phyloP scores from a whole-genome alignment of 257 asterid species.

The Verbascum thapsus region DNA sequence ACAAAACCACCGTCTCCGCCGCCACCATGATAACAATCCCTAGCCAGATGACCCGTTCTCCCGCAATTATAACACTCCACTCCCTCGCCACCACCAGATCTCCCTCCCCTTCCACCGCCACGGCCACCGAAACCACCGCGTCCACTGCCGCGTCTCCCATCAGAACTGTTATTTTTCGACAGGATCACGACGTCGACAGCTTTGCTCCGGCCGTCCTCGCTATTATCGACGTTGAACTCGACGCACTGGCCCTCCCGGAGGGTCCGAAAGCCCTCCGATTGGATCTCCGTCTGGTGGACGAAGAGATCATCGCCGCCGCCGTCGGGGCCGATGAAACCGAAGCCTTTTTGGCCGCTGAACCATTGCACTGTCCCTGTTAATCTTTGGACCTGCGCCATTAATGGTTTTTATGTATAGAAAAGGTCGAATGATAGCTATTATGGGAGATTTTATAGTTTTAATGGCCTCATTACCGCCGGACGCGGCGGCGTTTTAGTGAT shows the following conservation, averaged over 20 bases:
- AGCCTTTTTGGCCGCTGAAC: conserved; percentile 63
- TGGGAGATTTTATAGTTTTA: too few relatives aligned
- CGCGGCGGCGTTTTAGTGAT: too few relatives aligned
- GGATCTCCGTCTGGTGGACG: conserved; percentile 59
- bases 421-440: too few relatives aligned
- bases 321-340: conserved; percentile 52
- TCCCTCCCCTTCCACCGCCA: conserved; percentile 30
- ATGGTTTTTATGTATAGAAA: too few relatives aligned
- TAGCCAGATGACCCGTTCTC: conserved; percentile 52
- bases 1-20: conserved; percentile 31
- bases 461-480: too few relatives aligned
- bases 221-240: conserved; percentile 43
- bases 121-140: neutral
- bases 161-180: conserved; percentile 29
- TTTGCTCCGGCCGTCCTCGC: conserved; percentile 50
- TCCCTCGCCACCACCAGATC: conserved; percentile 34
- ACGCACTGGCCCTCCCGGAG: conserved; percentile 57
- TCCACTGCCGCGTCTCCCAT: conserved; percentile 27
- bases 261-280: conserved; percentile 51
- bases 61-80: conserved; percentile 60
- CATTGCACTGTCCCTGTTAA: conserved; percentile 51
- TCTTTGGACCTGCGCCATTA: conserved; percentile 42
- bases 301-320: conserved; percentile 57
- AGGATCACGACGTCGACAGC: conserved; percentile 47
- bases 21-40: conserved; percentile 44